phyloP scores from a whole-genome alignment of 352 stramenopile genomes.

The Phytophthora pluvialis region DNA sequence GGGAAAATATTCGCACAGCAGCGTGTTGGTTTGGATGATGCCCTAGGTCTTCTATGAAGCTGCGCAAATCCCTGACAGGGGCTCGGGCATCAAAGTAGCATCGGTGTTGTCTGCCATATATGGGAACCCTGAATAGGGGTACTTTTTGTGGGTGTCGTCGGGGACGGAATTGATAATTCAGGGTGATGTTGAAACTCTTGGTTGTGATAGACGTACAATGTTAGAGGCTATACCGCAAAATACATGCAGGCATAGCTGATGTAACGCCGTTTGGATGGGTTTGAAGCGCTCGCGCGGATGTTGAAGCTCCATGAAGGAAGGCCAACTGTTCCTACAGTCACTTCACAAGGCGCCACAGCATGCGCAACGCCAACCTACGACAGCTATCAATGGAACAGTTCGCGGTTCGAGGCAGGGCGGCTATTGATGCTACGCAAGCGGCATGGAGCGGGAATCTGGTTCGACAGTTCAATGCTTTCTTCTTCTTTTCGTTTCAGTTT shows the following conservation, averaged over 20 bases:
- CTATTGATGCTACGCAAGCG: neutral
- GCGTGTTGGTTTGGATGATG: neutral
- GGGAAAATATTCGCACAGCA: neutral
- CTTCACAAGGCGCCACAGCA: neutral
- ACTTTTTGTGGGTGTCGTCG: too few relatives aligned
- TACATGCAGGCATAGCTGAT: too few relatives aligned
- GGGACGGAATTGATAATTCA: too few relatives aligned
- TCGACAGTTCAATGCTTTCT: neutral
- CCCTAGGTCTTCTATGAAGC: neutral
- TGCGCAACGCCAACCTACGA: neutral
- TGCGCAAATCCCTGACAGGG: neutral
- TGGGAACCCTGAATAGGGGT: too few relatives aligned
- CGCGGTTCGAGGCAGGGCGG: neutral
- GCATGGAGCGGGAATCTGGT: neutral
- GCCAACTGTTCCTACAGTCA: neutral
- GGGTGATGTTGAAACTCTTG: too few relatives aligned
- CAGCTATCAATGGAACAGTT: conserved; percentile 3
- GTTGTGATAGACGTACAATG: too few relatives aligned
- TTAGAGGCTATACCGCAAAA: too few relatives aligned
- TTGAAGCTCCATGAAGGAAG: too few relatives aligned
- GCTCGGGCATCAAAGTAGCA: neutral
- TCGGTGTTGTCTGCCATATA: neutral
- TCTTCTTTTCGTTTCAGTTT: too few relatives aligned
- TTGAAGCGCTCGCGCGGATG: neutral
- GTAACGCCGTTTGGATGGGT: neutral